Conservation (phyloP, 2,329 filamentous ascomycete genomes). For the Diaporthe helianthi region DNA sequence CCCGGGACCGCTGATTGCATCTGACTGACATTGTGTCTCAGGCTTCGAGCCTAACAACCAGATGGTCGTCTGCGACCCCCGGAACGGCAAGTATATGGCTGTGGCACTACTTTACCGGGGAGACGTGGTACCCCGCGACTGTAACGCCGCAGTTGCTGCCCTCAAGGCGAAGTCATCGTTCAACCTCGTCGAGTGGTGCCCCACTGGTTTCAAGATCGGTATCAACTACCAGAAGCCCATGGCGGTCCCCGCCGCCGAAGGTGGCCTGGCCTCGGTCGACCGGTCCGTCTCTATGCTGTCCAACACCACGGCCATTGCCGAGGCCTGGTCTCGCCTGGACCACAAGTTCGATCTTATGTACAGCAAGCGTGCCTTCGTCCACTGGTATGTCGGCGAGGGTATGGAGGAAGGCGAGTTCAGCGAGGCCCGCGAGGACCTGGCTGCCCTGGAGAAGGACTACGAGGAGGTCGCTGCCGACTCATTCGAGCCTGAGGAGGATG, state of each 20-base stretch:
- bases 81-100: conserved; percentile 80
- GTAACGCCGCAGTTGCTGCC: conserved; percentile 69
- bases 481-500: conserved; percentile 66
- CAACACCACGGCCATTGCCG: conserved; percentile 77
- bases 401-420: conserved; percentile 94
- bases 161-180: conserved; percentile 76
- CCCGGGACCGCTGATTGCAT: not conserved
- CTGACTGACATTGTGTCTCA: conserved; percentile 45
- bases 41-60: conserved; percentile 82
- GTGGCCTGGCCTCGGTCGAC: conserved; percentile 67
- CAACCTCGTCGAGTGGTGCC: conserved; percentile 79
- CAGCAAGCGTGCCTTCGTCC: conserved; percentile 78
- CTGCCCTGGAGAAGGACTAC: conserved; percentile 85
- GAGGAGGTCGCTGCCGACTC: conserved; percentile 84
- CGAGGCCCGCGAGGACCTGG: conserved; percentile 85
- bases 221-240: conserved; percentile 77
- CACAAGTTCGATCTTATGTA: conserved; percentile 83
- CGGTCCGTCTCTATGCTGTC: conserved; percentile 74
- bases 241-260: conserved; percentile 63
- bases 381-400: conserved; percentile 86
- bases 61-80: conserved; percentile 78
- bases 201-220: conserved; percentile 77
- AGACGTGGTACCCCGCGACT: conserved; percentile 74
- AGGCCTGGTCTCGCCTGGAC: conserved; percentile 76
- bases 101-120: conserved; percentile 76